Evolutionary conservation across 768 basidiomycete species (phyloP).

Genomic region (Sporobolomyces phaffii): DNA sequence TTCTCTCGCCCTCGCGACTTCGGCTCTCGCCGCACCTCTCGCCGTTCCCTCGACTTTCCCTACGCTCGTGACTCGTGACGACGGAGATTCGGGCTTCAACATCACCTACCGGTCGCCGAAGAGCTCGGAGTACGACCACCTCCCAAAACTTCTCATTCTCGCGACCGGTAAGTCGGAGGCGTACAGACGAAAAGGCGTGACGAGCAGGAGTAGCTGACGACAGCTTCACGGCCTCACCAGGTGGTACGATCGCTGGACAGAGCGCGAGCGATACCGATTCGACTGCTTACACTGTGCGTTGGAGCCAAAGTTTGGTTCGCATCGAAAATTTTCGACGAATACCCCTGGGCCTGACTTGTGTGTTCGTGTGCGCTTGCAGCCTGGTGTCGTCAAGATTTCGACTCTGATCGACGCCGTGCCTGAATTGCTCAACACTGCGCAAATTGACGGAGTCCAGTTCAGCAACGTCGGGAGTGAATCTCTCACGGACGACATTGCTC

Average conservation of each 20-base stretch:
- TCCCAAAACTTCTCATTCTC: constrained; percentile 25
- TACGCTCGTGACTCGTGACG: not conserved
- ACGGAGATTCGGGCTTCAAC: constrained; percentile 1
- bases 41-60: not conserved
- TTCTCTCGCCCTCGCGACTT: not conserved
- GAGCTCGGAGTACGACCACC: not conserved
- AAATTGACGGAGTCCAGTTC: constrained; percentile 37
- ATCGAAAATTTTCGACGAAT: no score
- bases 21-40: not conserved
- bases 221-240: no score
- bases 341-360: not conserved
- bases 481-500: constrained; percentile 8
- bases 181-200: no score
- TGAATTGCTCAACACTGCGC: constrained; percentile 7
- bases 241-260: constrained; percentile 22
- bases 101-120: constrained; percentile 17
- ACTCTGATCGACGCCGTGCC: constrained; percentile 33
- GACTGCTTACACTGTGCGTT: constrained; percentile 17
- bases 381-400: not conserved
- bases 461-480: constrained; percentile 26
- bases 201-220: no score
- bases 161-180: constrained; percentile 27
- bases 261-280: constrained; percentile 15
- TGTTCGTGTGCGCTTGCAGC: not conserved
- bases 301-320: no score